phyloP scores from a whole-genome alignment of 176 grass and related monocot genomes.

The Ensete glaucum region DNA sequence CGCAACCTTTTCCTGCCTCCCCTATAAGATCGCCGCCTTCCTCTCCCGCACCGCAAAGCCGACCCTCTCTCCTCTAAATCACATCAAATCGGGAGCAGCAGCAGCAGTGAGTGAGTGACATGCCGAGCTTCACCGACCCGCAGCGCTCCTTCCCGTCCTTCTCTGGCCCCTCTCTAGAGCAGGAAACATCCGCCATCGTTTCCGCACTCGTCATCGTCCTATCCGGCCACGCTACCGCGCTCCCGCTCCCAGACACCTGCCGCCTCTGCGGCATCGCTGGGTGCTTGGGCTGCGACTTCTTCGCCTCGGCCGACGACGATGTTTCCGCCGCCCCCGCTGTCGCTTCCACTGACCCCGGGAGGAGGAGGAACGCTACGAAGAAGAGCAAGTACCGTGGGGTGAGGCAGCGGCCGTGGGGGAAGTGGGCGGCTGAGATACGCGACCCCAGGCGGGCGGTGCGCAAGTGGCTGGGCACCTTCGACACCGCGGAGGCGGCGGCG shows the following conservation, averaged over 20 bases:
- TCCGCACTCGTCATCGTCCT: neutral
- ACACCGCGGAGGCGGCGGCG: conserved; percentile 88
- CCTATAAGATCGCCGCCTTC: too few species aligned
- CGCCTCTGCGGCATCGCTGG: neutral
- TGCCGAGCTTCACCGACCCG: too few species aligned
- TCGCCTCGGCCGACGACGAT: neutral
- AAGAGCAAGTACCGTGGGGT: conserved; percentile 63
- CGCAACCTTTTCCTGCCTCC: too few species aligned
- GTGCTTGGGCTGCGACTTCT: neutral
- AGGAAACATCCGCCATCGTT: neutral
- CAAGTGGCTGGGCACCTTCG: conserved; percentile 86
- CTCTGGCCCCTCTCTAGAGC: neutral
- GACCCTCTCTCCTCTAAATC: too few species aligned
- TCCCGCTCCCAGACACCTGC: neutral
- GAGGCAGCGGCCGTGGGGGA: conserved; percentile 76
- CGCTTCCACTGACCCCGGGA: too few species aligned
- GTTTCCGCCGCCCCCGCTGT: too few species aligned
- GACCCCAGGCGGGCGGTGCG: conserved; percentile 67
- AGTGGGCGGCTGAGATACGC: conserved; percentile 96
- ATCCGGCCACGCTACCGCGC: neutral
- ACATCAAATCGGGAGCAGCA: too few species aligned
- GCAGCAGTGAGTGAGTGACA: too few species aligned
- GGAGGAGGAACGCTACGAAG: too few species aligned
- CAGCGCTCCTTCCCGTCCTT: neutral
- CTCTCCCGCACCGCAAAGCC: too few species aligned